Percentiles rank a stretch among this genome's conserved stretches.
Evolutionary conservation across 805 yeast species (phyloP).

Genomic region (Jamesozyma gamospora): DNA sequence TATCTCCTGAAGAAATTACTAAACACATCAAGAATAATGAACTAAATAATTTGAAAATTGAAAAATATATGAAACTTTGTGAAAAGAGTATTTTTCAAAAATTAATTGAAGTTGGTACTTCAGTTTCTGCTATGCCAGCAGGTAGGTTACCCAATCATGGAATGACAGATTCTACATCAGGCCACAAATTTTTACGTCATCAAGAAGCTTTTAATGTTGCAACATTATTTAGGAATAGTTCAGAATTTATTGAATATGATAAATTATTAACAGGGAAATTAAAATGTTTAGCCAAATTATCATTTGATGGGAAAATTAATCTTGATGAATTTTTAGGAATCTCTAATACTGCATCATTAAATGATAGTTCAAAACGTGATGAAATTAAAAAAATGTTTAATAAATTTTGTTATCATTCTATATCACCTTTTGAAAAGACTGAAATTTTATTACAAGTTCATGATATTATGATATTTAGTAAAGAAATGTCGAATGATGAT

Average conservation of each 20-base stretch:
- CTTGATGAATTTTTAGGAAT: constrained; percentile 20
- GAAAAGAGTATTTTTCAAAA: constrained; percentile 23
- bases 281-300: constrained; percentile 11
- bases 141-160: not conserved
- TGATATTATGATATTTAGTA: constrained; percentile 17
- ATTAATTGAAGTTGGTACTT: constrained; percentile 26
- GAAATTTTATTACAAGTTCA: constrained; percentile 20
- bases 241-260: constrained; percentile 25
- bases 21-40: constrained; percentile 21
- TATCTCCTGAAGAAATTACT: constrained; percentile 26
- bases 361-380: constrained; percentile 6
- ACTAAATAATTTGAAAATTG: constrained; percentile 19
- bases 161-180: not conserved
- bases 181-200: not conserved
- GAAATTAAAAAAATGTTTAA: constrained; percentile 12
- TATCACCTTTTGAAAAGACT: constrained; percentile 26
- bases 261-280: constrained; percentile 18
- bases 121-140: constrained; percentile 14
- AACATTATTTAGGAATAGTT: constrained; percentile 25
- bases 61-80: constrained; percentile 25
- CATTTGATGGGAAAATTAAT: constrained; percentile 15
- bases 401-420: constrained; percentile 14
- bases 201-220: constrained; percentile 14
- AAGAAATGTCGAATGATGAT: constrained; percentile 26
- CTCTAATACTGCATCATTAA: constrained; percentile 7